A percentile compares a stretch with the other conserved stretches of the same genome.
Conservation (phyloP, 1,284 basidiomycete species). For the Ceratobasidium papillatum region DNA sequence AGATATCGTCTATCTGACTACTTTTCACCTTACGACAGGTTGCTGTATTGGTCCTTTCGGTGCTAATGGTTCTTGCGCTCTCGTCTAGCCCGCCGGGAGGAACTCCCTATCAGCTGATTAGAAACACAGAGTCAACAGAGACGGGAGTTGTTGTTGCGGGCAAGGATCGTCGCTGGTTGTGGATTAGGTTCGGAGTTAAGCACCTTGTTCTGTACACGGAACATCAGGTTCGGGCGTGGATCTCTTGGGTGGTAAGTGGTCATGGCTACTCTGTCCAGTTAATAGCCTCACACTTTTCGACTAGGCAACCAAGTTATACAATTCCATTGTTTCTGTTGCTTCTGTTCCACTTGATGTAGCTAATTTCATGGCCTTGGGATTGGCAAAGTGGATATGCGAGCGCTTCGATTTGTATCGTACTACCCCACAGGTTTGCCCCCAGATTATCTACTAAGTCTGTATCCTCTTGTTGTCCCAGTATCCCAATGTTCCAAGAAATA, state of each 20-base stretch:
- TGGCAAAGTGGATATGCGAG: background rate
- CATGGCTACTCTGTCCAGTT: background rate
- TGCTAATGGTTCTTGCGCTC: background rate
- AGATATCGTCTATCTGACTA: background rate
- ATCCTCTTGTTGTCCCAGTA: too few species aligned
- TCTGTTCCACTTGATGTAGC: background rate
- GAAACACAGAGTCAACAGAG: background rate
- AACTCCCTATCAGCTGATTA: background rate
- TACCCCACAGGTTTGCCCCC: background rate
- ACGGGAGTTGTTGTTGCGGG: background rate
- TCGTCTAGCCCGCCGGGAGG: background rate
- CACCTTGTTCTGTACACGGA: background rate
- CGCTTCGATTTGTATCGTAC: background rate
- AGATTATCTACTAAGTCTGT: background rate
- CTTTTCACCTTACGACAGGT: background rate
- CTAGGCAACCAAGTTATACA: background rate
- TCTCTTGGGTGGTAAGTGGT: background rate
- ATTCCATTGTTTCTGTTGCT: background rate
- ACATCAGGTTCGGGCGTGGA: background rate
- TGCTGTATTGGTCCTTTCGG: background rate
- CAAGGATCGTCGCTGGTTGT: background rate
- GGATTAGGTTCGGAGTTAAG: background rate
- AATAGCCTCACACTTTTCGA: background rate
- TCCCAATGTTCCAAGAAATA: too few species aligned
- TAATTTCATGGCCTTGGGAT: background rate